phyloP scores from a whole-genome alignment of 2,329 filamentous ascomycete genomes.

The Grosmannia serpens region DNA sequence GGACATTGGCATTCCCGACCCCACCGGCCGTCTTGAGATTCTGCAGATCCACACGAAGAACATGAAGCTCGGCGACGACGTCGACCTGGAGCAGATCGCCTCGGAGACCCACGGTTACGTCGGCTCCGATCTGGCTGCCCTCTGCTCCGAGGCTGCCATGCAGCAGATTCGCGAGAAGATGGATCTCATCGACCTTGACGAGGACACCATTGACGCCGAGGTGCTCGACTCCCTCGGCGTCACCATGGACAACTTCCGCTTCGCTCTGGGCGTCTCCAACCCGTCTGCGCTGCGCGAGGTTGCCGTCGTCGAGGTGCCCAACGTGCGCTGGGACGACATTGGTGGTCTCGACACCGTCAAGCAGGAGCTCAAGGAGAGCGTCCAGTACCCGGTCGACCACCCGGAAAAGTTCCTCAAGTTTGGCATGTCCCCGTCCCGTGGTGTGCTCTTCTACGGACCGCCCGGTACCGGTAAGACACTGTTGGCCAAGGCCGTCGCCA shows the following conservation, averaged over 20 bases:
- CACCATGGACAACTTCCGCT: constrained; percentile 99
- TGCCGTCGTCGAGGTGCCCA: constrained; percentile 97
- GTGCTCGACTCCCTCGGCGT: constrained; percentile 96
- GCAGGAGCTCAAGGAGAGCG: constrained; percentile 97
- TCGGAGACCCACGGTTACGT: constrained; percentile 98
- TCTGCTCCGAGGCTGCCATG: constrained; percentile 98
- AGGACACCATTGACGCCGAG: constrained; percentile 98
- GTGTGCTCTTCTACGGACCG: constrained; percentile 97
- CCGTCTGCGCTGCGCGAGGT: constrained; percentile 97
- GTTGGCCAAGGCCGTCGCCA: constrained; percentile 97
- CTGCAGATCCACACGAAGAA: constrained; percentile 99
- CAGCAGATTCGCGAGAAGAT: constrained; percentile 99
- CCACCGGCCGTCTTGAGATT: constrained; percentile 96
- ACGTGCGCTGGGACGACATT: constrained; percentile 99
- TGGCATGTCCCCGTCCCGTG: constrained; percentile 90
- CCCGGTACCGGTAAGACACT: constrained; percentile 99
- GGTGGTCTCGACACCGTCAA: constrained; percentile 97
- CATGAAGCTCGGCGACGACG: constrained; percentile 97
- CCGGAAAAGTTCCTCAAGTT: constrained; percentile 99
- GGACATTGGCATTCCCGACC: constrained; percentile 95
- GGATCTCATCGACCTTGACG: constrained; percentile 97
- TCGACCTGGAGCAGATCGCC: constrained; percentile 92
- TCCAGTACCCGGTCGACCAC: constrained; percentile 98
- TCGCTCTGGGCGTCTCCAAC: constrained; percentile 95
- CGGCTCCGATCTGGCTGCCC: constrained; percentile 93